Evolutionary conservation across 2,329 filamentous ascomycete genomes (phyloP).

Genomic region (Coniochaeta sp.): DNA sequence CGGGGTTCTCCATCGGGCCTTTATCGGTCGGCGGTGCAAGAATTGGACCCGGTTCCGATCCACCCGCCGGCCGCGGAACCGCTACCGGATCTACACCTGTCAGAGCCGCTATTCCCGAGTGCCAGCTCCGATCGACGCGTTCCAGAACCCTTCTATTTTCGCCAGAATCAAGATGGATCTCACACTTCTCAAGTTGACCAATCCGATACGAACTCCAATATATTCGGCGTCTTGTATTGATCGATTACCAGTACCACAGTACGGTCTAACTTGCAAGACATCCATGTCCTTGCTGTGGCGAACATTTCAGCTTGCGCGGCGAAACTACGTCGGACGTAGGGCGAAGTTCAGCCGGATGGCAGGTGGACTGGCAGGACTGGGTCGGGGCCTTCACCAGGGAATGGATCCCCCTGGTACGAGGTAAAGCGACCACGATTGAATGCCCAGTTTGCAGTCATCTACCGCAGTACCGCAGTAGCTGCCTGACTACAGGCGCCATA

Average conservation of each 20-base stretch:
- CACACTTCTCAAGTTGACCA: no score
- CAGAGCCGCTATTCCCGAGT: neutral
- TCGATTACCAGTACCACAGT: neutral
- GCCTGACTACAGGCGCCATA: no score
- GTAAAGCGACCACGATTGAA: no score
- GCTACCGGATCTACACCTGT: neutral
- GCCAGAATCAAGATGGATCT: neutral
- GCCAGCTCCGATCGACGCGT: neutral
- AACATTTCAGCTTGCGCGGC: neutral
- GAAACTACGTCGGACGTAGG: neutral
- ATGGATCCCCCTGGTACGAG: no score
- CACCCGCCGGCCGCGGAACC: neutral
- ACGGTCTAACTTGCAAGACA: neutral
- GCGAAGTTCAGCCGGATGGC: neutral
- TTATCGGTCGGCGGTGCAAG: neutral
- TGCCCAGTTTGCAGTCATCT: no score
- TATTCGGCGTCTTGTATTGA: neutral
- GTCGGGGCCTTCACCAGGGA: no score
- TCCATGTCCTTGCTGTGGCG: neutral
- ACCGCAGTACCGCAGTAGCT: no score
- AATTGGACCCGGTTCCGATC: neutral
- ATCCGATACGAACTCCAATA: neutral
- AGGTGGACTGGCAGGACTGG: neutral
- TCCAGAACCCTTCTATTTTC: neutral
- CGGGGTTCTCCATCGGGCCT: neutral